These are phyloP conservation scores for Monilinia fructicola DNA, from an alignment of 2,329 filamentous ascomycete genomes.

Conservation along the genomic window DNA sequence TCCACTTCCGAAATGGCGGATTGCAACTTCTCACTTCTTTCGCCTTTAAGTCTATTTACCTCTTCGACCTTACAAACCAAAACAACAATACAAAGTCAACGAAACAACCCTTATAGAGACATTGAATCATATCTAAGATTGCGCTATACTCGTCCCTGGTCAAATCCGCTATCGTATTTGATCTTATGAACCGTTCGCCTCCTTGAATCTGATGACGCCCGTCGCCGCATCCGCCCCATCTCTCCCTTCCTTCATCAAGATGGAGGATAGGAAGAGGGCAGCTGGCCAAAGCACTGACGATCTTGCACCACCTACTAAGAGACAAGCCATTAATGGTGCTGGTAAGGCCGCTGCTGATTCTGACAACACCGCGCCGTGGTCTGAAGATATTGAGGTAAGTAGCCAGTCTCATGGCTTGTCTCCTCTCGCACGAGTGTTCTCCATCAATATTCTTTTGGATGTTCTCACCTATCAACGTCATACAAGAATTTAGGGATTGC, in stretches of 20 bases:
- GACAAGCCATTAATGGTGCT: slow-evolving; percentile 87
- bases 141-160: slow-evolving; percentile 23
- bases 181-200: slow-evolving; percentile 22
- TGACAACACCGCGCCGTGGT: slow-evolving; percentile 61
- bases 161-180: not conserved
- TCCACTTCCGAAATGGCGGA: slow-evolving; percentile 14
- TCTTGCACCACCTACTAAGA: slow-evolving; percentile 84
- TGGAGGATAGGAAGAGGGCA: slow-evolving; percentile 99
- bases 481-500: slow-evolving; percentile 26
- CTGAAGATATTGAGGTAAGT: slow-evolving; percentile 73
- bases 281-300: slow-evolving; percentile 68
- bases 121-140: not conserved
- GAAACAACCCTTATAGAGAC: not conserved
- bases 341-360: slow-evolving; percentile 61
- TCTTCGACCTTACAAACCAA: slow-evolving; percentile 16
- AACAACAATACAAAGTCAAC: slow-evolving; percentile 25
- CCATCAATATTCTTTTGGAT: slow-evolving; percentile 25
- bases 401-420: slow-evolving; percentile 23
- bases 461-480: slow-evolving; percentile 30
- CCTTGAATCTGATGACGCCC: slow-evolving; percentile 58
- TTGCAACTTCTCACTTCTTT: slow-evolving; percentile 23
- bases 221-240: slow-evolving; percentile 47
- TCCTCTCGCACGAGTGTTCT: slow-evolving; percentile 9
- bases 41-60: slow-evolving; percentile 15
- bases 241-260: slow-evolving; percentile 85